Evolutionary conservation across 352 stramenopile species (phyloP).

Genomic region (Globisporangium megalacanthum): DNA sequence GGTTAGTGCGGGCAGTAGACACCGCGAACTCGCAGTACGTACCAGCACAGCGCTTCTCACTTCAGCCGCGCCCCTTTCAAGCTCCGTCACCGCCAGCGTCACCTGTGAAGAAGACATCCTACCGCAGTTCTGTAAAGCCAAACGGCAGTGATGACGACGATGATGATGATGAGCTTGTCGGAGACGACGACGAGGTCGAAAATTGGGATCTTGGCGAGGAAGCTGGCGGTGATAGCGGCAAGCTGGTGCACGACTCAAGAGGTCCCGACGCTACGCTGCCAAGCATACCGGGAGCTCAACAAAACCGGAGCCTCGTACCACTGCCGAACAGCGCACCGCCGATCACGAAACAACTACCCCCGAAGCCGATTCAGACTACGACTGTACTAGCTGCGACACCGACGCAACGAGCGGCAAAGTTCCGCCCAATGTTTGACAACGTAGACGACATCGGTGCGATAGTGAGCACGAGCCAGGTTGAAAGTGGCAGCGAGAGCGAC

Average conservation of each 20-base stretch:
- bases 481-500: slow-evolving; percentile 15
- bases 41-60: neutral
- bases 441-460: slow-evolving; percentile 25
- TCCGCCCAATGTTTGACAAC: slow-evolving; percentile 26
- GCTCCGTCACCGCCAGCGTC: neutral
- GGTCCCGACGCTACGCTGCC: neutral
- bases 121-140: neutral
- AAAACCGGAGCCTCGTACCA: neutral
- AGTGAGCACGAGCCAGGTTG: slow-evolving; percentile 17
- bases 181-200: slow-evolving; percentile 34
- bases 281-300: neutral
- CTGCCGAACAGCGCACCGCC: neutral
- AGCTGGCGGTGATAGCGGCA: neutral
- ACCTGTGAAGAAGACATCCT: neutral
- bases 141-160: slow-evolving; percentile 14
- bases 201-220: slow-evolving; percentile 32
- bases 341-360: slow-evolving; percentile 2
- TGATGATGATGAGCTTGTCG: slow-evolving; percentile 29
- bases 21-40: neutral
- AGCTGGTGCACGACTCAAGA: neutral
- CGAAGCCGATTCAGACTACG: slow-evolving; percentile 3
- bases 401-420: slow-evolving; percentile 17
- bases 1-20: neutral
- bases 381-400: neutral
- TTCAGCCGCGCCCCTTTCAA: neutral